phyloP scores from a whole-genome alignment of 116 monocot species.

The Thalassia testudinum region DNA sequence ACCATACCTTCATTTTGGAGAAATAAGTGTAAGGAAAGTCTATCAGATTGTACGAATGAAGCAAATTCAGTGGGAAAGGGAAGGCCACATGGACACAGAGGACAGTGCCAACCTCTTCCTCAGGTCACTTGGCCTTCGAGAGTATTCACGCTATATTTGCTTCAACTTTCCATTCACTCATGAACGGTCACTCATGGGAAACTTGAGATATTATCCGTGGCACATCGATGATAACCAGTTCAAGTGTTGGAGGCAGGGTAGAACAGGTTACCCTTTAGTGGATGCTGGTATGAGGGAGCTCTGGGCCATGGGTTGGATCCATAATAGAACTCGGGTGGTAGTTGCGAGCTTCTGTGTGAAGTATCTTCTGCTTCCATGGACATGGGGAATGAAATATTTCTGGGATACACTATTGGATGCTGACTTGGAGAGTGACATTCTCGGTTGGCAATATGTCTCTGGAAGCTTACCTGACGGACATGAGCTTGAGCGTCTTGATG shows the following conservation, averaged over 20 bases:
- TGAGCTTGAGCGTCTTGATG: constrained; percentile 54
- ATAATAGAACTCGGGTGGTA: constrained; percentile 59
- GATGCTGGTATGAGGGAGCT: constrained; percentile 96
- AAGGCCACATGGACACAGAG: constrained; percentile 29
- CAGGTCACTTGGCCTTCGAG: constrained; percentile 59
- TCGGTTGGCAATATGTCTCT: constrained; percentile 89
- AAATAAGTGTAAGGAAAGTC: constrained; percentile 68
- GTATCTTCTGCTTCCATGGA: constrained; percentile 76
- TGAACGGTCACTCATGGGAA: constrained; percentile 53
- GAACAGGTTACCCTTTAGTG: constrained; percentile 74
- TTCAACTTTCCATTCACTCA: constrained; percentile 84
- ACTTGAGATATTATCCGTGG: constrained; percentile 75
- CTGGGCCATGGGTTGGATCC: constrained; percentile 94
- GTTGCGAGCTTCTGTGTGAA: constrained; percentile 73
- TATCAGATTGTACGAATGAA: constrained; percentile 50
- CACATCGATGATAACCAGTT: constrained; percentile 41
- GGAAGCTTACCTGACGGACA: constrained; percentile 89
- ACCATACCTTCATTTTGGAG: constrained; percentile 84
- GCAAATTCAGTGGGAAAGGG: constrained; percentile 60
- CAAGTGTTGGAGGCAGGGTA: constrained; percentile 75
- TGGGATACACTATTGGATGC: constrained; percentile 86
- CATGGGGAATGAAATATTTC: constrained; percentile 95
- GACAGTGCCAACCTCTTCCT: constrained; percentile 60
- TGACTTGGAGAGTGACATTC: constrained; percentile 75
- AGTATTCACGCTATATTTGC: constrained; percentile 84